Evolutionary conservation across 495 filamentous ascomycete species (phyloP).

Genomic region (Penicillium fimorum): DNA sequence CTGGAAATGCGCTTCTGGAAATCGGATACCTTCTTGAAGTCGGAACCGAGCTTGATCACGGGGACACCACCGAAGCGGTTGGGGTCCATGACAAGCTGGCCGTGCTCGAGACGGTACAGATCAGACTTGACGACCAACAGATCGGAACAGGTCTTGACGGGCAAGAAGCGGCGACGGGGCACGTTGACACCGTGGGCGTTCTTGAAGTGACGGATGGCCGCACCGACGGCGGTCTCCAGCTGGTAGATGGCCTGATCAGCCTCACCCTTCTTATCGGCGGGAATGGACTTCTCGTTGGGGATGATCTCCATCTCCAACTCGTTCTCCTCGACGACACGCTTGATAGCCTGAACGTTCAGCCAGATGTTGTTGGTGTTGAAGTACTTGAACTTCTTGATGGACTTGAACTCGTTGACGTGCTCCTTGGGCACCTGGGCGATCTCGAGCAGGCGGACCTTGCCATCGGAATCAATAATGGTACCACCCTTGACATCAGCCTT

Average conservation of each 20-base stretch:
- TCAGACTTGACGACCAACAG: constrained; percentile 99
- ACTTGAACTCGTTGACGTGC: constrained; percentile 99
- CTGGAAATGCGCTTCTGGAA: constrained; percentile 97
- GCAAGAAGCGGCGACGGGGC: constrained; percentile 94
- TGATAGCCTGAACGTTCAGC: constrained; percentile 96
- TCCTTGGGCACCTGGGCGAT: constrained; percentile 99
- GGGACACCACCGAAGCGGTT: constrained; percentile 97
- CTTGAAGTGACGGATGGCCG: constrained; percentile 97
- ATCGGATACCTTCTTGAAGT: constrained; percentile 99
- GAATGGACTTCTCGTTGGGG: constrained; percentile 96
- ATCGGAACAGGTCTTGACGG: constrained; percentile 99
- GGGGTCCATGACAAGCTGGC: constrained; percentile 92
- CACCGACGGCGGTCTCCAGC: constrained; percentile 97
- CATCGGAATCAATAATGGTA: constrained; percentile 99
- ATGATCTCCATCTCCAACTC: constrained; percentile 99
- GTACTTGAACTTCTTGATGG: constrained; percentile 99
- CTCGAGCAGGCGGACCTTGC: constrained; percentile 91
- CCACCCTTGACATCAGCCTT: constrained; percentile 99
- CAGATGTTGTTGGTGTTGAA: constrained; percentile 99
- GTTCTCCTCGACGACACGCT: constrained; percentile 97
- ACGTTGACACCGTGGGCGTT: constrained; percentile 99
- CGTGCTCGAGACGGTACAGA: constrained; percentile 99
- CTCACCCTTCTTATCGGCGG: constrained; percentile 99
- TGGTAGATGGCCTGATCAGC: constrained; percentile 96
- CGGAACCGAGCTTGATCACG: constrained; percentile 95